phyloP scores from a whole-genome alignment of 345 rosid genomes.

The Dipteronia dyeriana region DNA sequence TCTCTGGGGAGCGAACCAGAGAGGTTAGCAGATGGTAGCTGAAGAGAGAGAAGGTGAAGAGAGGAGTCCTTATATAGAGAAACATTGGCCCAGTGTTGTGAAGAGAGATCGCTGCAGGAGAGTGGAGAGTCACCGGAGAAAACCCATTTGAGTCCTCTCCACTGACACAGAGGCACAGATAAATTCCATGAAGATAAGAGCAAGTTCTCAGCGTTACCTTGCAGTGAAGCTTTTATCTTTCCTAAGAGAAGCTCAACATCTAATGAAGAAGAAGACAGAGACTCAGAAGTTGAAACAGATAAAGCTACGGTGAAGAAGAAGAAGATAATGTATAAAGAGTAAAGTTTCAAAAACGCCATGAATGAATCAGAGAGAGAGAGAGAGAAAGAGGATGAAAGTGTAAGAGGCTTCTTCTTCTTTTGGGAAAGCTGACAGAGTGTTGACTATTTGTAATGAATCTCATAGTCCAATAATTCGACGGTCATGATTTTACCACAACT shows the following conservation, averaged over 20 bases:
- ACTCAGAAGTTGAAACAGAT: constrained; percentile 5
- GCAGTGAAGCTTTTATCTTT: constrained; percentile 74
- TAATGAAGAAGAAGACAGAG: constrained; percentile 46
- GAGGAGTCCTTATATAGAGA: constrained; percentile 75
- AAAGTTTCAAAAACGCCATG: constrained; percentile 58
- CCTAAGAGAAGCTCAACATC: constrained; percentile 77
- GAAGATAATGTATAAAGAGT: constrained; percentile 36
- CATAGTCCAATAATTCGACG: constrained; percentile 40
- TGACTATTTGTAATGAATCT: constrained; percentile 38
- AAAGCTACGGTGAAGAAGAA: constrained; percentile 27
- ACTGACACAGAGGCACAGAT: constrained; percentile 85
- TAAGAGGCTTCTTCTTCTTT: constrained; percentile 34
- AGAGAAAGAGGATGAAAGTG: constrained; percentile 12
- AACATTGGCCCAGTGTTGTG: constrained; percentile 67
- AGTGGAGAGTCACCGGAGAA: constrained; percentile 63
- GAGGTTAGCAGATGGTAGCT: constrained; percentile 96
- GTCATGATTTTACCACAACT: constrained; percentile 35
- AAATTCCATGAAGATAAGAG: constrained; percentile 94
- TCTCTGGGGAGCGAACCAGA: constrained; percentile 89
- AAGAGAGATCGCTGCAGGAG: constrained; percentile 58
- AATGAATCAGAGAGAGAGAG: constrained; percentile 34
- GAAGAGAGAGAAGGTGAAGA: constrained; percentile 74
- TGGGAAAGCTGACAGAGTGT: constrained; percentile 53
- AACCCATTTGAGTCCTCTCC: constrained; percentile 98
- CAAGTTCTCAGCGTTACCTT: constrained; percentile 76